Conservation (phyloP, 2,329 filamentous ascomycete species). For the Ascocoryne sarcoides region DNA sequence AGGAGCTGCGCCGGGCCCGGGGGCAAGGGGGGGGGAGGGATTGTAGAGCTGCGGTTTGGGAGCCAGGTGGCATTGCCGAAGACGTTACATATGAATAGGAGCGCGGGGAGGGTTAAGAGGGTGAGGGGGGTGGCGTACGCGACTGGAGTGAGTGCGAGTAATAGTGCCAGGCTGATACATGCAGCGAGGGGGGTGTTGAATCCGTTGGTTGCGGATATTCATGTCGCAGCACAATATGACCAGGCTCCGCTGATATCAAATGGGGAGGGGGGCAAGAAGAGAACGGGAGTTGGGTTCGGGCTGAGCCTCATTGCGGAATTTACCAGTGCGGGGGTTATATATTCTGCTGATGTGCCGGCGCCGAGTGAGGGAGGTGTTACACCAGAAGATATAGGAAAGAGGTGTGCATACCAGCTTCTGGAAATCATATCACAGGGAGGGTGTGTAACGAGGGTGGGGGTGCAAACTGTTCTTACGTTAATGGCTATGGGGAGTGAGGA, state of each 20-base stretch:
- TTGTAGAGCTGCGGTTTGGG: slow-evolving; percentile 89
- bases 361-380: slow-evolving; percentile 73
- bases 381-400: slow-evolving; percentile 82
- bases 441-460: slow-evolving; percentile 65
- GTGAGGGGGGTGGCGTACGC: slow-evolving; percentile 91
- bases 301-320: slow-evolving; percentile 86
- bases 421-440: slow-evolving; percentile 77
- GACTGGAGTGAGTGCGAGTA: slow-evolving; percentile 82
- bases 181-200: slow-evolving; percentile 82
- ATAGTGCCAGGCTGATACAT: slow-evolving; percentile 94
- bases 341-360: slow-evolving; percentile 73
- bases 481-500: slow-evolving; percentile 99
- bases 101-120: slow-evolving; percentile 74
- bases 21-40: slow-evolving; percentile 74
- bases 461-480: slow-evolving; percentile 67
- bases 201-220: slow-evolving; percentile 75
- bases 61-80: slow-evolving; percentile 91
- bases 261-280: slow-evolving; percentile 49
- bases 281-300: slow-evolving; percentile 84
- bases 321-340: slow-evolving; percentile 70
- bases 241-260: slow-evolving; percentile 47
- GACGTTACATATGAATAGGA: slow-evolving; percentile 79
- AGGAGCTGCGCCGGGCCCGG: slow-evolving; percentile 69
- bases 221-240: slow-evolving; percentile 76
- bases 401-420: slow-evolving; percentile 81